Base-by-base conservation (phyloP, 2,329 filamentous ascomycete species). In the Clathrospora elynae region DNA sequence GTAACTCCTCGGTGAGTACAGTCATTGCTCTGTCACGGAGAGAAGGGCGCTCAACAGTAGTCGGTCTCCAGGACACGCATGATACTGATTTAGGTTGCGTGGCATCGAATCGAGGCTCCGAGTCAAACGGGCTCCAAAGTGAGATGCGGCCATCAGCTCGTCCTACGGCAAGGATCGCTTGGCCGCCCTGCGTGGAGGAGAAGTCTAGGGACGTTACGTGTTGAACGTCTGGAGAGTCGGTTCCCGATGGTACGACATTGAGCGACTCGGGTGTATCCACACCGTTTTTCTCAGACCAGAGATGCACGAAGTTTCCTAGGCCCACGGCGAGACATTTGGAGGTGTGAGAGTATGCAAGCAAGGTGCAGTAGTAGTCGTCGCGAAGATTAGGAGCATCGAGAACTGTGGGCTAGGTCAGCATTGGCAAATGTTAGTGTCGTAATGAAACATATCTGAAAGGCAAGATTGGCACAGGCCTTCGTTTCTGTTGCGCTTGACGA, bases 311-410 rank as follows among this genome's bases (percentile, higher is more conserved):
- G 39, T 85, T 83, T 0, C 85, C 86, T 10, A 97, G 77, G 0
- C 89, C 92, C 12, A 97, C 88, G 12, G 90, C 92, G 11, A 99
- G 78, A 10, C 86, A 88, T 38, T 87, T 81, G 35, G 83, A 81
- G 6, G 82, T 87, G 26, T 79, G 70, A 0, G 87, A 95, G 68
- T 96, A 97, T 7, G 93, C 90, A 39, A 99, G 78, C 2, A 91
- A 79, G 0, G 91, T 93, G 71, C 90, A 96, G 67, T 99, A 99
- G 67, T 91, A 99, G 69, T 99, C 92, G 60, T 97, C 90, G 42
- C 90, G 84, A n/a, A 97, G 76, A 36, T 84, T 82, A 2, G 91
- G 90, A 6, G 92, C 92, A 71, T 96, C 90, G 4, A 99, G 78
- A 5, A 96, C 87, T 72, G 84, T 87, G 50, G 7, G n/a, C 16